phyloP scores from a whole-genome alignment of 176 grass and related monocot species.

The Themeda triandra region DNA sequence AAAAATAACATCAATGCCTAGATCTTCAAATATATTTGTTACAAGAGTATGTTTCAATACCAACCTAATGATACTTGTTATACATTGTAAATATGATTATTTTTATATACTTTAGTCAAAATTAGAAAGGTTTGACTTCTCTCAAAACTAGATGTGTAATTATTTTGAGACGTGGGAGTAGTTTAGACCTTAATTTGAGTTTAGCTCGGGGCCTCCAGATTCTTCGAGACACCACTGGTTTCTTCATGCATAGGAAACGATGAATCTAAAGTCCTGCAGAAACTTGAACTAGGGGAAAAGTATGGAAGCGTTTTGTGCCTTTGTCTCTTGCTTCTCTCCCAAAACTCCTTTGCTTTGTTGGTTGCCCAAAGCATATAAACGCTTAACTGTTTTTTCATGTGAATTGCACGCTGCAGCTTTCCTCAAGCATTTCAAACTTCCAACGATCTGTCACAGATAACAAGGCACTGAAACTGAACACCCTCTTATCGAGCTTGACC shows the following conservation, averaged over 20 bases:
- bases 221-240: not conserved
- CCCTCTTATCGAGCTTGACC: not conserved
- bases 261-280: not conserved
- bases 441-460: not conserved
- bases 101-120: too few relatives aligned
- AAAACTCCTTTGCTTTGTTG: constrained; percentile 1
- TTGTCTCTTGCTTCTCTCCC: constrained; percentile 5
- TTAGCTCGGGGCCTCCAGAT: not conserved
- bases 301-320: not conserved
- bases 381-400: not conserved
- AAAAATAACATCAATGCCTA: too few relatives aligned
- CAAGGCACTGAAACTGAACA: not conserved
- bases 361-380: constrained; percentile 2
- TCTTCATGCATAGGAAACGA: not conserved
- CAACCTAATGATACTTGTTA: too few relatives aligned
- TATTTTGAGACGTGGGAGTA: too few relatives aligned
- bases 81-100: too few relatives aligned
- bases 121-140: too few relatives aligned
- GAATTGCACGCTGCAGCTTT: not conserved
- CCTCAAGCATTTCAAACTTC: not conserved
- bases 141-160: too few relatives aligned
- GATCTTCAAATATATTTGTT: too few relatives aligned
- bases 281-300: constrained; percentile 17
- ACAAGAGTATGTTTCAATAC: too few relatives aligned
- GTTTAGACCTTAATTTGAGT: not conserved